Conservation (phyloP, 768 basidiomycete species). For the Serendipita sp. region DNA sequence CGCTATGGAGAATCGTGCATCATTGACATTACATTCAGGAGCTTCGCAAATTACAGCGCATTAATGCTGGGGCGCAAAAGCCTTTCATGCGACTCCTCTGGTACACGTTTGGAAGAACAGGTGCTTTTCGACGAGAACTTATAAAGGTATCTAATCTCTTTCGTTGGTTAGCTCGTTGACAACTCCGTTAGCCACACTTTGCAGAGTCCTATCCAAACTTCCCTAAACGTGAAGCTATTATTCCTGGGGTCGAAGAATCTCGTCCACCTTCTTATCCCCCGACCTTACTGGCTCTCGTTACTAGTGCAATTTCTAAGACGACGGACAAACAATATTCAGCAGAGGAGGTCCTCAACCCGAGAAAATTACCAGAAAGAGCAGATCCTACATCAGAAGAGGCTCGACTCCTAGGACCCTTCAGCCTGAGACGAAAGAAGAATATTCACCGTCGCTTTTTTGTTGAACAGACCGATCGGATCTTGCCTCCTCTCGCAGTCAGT, state of each 20-base stretch:
- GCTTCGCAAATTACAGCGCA: slow-evolving; percentile 34
- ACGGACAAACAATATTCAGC: slow-evolving; percentile 28
- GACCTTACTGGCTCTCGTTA: slow-evolving; percentile 47
- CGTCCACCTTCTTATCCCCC: slow-evolving; percentile 51
- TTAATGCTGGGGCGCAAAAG: slow-evolving; percentile 32
- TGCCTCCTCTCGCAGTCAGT: slow-evolving; percentile 41
- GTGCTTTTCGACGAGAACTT: slow-evolving; percentile 52
- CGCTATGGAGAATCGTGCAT: neutral
- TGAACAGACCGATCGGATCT: slow-evolving; percentile 35
- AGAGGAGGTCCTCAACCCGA: slow-evolving; percentile 31
- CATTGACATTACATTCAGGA: slow-evolving; percentile 26
- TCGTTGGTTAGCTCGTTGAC: neutral
- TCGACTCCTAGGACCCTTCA: slow-evolving; percentile 42
- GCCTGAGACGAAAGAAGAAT: slow-evolving; percentile 61
- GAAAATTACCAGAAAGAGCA: slow-evolving; percentile 40
- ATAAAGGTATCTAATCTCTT: slow-evolving; percentile 33
- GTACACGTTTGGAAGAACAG: slow-evolving; percentile 61
- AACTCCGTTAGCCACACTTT: slow-evolving; percentile 9
- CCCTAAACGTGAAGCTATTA: slow-evolving; percentile 31
- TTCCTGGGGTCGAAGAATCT: slow-evolving; percentile 34
- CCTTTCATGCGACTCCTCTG: slow-evolving; percentile 46
- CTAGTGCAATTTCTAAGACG: slow-evolving; percentile 29
- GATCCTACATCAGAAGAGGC: slow-evolving; percentile 44
- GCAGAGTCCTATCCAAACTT: slow-evolving; percentile 33
- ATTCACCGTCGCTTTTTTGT: slow-evolving; percentile 51